Evolutionary conservation across 2,329 filamentous ascomycete genomes (phyloP).

Genomic region (Microsporum canis): DNA sequence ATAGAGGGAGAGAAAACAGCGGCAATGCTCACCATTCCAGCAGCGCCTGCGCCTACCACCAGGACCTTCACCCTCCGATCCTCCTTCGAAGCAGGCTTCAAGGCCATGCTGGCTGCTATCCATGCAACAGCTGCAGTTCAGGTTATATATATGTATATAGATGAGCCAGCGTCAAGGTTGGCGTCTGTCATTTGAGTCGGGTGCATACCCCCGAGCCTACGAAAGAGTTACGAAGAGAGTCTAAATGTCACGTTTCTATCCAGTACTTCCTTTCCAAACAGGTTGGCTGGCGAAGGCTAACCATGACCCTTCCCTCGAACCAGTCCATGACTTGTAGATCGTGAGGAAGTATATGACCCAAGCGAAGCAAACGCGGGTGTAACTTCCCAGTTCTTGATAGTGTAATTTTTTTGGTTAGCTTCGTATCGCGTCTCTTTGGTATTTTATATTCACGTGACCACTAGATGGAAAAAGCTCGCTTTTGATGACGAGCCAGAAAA

Average conservation of each 20-base stretch:
- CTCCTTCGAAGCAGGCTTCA: not conserved
- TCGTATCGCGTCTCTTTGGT: not conserved
- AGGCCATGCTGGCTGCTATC: not conserved
- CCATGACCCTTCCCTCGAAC: not conserved
- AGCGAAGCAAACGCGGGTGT: not conserved
- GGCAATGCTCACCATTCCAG: constrained; percentile 42
- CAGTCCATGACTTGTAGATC: not conserved
- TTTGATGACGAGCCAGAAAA: no score
- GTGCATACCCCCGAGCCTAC: not conserved
- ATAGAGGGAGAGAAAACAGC: not conserved
- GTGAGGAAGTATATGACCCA: not conserved
- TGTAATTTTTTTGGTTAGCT: not conserved
- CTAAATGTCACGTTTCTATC: not conserved
- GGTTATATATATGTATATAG: not conserved
- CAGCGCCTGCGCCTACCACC: constrained; percentile 52
- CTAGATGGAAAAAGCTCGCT: no score
- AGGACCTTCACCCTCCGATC: constrained; percentile 42
- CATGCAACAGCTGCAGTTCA: not conserved
- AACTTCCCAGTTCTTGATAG: constrained; percentile 3
- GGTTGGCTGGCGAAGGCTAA: not conserved
- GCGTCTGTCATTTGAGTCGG: not conserved
- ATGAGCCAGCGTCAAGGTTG: not conserved
- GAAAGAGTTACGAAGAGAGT: not conserved
- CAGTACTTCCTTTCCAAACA: not conserved
- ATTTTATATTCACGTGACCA: not conserved